Percentiles rank a stretch among this genome's conserved stretches.
Conservation (phyloP, 305 asterid species). For the Rubia tinctorum region DNA sequence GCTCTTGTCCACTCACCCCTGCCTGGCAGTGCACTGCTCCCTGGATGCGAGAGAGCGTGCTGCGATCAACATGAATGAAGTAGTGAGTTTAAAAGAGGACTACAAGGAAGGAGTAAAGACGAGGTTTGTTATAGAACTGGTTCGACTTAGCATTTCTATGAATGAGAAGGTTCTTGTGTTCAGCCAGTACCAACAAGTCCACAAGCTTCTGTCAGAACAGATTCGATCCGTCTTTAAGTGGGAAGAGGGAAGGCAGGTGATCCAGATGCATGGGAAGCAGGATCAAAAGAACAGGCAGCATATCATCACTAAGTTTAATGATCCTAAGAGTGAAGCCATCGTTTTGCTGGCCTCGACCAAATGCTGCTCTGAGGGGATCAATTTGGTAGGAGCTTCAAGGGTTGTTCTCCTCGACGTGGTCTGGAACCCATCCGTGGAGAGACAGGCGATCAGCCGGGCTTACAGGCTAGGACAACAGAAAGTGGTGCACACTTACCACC, state of each 20-base stretch:
- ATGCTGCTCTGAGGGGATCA: conserved; percentile 76
- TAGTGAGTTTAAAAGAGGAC: conserved; percentile 34
- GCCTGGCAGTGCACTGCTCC: conserved; percentile 25
- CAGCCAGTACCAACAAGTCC: conserved; percentile 45
- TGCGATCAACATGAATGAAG: conserved; percentile 26
- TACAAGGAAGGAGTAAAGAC: conserved; percentile 50
- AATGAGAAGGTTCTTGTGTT: conserved; percentile 58
- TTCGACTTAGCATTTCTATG: conserved; percentile 34
- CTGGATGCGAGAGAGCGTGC: conserved; percentile 18
- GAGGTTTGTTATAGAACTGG: conserved; percentile 49
- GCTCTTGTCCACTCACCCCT: conserved; percentile 61
- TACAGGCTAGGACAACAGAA: conserved; percentile 60
- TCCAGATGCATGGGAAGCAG: conserved; percentile 46
- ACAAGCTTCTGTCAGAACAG: conserved; percentile 44
- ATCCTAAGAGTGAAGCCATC: conserved; percentile 36
- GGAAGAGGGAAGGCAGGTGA: conserved; percentile 41
- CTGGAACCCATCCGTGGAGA: conserved; percentile 67
- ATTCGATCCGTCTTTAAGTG: conserved; percentile 34
- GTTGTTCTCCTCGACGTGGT: conserved; percentile 61
- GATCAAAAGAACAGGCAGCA: conserved; percentile 47
- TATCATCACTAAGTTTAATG: conserved; percentile 46
- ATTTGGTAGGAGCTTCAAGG: conserved; percentile 69
- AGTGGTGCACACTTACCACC: too few species aligned
- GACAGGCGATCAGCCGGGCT: conserved; percentile 66
- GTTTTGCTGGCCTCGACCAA: conserved; percentile 66